Evolutionary conservation across 2,329 filamentous ascomycete genomes (phyloP).

Genomic region (Stagonosporopsis rhizophila): DNA sequence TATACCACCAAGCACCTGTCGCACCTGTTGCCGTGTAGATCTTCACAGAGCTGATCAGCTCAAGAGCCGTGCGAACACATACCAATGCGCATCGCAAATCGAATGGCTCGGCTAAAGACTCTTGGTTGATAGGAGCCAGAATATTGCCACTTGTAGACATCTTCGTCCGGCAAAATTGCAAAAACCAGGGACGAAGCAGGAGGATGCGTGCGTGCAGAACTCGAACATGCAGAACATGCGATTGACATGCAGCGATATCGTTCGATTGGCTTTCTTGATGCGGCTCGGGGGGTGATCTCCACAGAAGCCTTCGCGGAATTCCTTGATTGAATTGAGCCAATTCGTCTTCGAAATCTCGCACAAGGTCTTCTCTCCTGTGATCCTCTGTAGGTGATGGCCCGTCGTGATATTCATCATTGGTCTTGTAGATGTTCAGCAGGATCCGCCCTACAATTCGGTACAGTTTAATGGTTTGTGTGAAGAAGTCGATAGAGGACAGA

Average conservation of each 20-base stretch:
- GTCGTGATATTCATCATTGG: constrained; percentile 1
- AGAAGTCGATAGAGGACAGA: constrained; percentile 10
- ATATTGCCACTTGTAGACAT: background rate
- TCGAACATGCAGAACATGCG: constrained; percentile 19
- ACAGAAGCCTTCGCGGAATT: constrained; percentile 1
- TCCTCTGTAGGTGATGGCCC: background rate
- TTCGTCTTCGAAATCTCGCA: constrained; percentile 3
- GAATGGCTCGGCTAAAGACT: background rate
- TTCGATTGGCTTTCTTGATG: background rate
- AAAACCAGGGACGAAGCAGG: constrained; percentile 2
- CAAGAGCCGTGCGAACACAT: background rate
- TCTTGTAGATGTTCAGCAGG: constrained; percentile 11
- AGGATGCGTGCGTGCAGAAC: constrained; percentile 11
- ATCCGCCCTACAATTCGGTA: constrained; percentile 16
- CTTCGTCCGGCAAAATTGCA: background rate
- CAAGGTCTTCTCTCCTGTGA: background rate
- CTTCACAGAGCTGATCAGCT: constrained; percentile 1
- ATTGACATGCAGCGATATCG: background rate
- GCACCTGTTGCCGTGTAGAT: constrained; percentile 6
- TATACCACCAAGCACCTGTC: constrained; percentile 22
- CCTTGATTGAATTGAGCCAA: background rate
- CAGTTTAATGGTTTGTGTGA: constrained; percentile 8
- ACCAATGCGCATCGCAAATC: background rate
- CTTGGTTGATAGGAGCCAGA: background rate
- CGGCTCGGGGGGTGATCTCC: background rate